Percentiles rank a stretch among this genome's conserved stretches.
These are phyloP conservation scores for Yarrowia sp. DNA, from an alignment of 805 yeast species.

Conservation along the genomic window DNA sequence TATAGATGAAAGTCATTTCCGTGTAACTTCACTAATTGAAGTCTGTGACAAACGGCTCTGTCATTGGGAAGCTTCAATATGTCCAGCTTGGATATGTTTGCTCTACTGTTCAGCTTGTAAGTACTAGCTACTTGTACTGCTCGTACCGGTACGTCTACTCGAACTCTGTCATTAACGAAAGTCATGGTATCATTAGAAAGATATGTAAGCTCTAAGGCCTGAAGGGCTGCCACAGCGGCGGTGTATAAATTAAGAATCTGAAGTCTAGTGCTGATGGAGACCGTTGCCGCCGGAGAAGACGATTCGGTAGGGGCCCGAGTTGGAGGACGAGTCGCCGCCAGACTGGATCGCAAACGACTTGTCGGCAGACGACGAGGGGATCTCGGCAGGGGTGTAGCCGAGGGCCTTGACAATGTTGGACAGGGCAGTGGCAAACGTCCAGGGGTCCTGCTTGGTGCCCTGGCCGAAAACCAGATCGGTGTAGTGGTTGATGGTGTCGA, in stretches of 20 bases:
- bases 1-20: no score
- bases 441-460: constrained; percentile 20
- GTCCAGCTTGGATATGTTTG: no score
- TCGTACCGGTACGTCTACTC: no score
- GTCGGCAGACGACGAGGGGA: background rate
- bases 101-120: no score
- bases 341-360: constrained; percentile 24
- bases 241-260: constrained; percentile 20
- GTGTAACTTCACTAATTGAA: no score
- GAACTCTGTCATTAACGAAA: background rate
- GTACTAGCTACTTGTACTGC: no score
- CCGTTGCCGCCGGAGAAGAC: constrained; percentile 25
- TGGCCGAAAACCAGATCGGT: background rate
- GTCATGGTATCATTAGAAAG: constrained; percentile 4
- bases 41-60: no score
- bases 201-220: background rate
- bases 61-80: no score
- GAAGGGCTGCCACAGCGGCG: background rate
- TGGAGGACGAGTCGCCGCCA: background rate
- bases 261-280: constrained; percentile 18
- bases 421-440: constrained; percentile 6
- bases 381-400: constrained; percentile 11
- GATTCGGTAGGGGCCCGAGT: constrained; percentile 11
- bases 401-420: constrained; percentile 7
- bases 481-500: constrained; percentile 6